Base-by-base conservation (phyloP, 192 early-diverging fungal genomes). In the Gonapodya prolifera region DNA sequence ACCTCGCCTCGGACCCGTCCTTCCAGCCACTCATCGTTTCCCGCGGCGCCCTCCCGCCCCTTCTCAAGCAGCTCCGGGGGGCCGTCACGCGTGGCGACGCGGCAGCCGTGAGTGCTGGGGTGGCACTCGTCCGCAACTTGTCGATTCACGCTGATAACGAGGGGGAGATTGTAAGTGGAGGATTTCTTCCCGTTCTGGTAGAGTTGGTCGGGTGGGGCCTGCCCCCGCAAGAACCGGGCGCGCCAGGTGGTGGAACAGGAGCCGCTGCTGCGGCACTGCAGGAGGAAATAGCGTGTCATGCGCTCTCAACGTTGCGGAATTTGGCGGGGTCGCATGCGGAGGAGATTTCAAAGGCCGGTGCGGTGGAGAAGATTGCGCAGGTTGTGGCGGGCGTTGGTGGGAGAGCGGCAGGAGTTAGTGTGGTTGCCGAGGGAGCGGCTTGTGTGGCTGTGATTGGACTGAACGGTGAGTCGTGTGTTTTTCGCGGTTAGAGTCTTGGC, bases 81-180 rank as follows among this genome's bases (percentile, higher is more conserved):
- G 85, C 86, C 8, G 91, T 91, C 77, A 84, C 90, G 32, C 91
- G 92, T 34, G 84, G 94, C 78, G 91, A 93, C n/a, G n/a, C n/a
- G n/a, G n/a, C n/a, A n/a, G n/a, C n/a, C n/a, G n/a, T n/a, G 28
- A 81, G 94, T 0, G 93, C 94, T 1, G 92, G 93, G 0, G 92
- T 93, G 17, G 94, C 94, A 1, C 95, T 94, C 73, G 85, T 96
- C 71, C 91, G 94, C 75, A 96, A 96, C 79, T 88, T 96, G 36
- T 95, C 94, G 35, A 96, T 96, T 75, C 92, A 94, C 79, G 88
- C 92, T 17, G 83, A 87, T 70, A 94, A 94, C 85, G 94, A 95
- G 81, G 89, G 90, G 29, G 92, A 92, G 34, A 94, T 94, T 75
- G 88, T 95, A 45, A 89, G 91, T 78, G 91, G 90, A 34, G 90